Evolutionary conservation across 2,329 filamentous ascomycete species (phyloP).

Genomic region (Alternaria metachromatica): DNA sequence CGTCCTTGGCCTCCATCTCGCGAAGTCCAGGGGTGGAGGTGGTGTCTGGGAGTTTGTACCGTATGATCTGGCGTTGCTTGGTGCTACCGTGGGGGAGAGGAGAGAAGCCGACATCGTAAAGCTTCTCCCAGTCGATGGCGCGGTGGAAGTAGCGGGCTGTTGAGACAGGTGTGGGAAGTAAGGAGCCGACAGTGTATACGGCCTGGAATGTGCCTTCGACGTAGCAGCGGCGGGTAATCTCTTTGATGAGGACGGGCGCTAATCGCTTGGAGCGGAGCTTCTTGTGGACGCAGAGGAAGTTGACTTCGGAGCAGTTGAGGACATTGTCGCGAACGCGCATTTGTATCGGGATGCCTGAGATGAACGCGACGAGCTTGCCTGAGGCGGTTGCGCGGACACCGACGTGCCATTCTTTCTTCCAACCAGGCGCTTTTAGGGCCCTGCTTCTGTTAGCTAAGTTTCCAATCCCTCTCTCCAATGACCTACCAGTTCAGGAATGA

Average conservation of each 20-base stretch:
- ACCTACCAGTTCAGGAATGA: constrained; percentile 86
- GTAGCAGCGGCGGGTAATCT: constrained; percentile 93
- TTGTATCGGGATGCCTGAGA: constrained; percentile 87
- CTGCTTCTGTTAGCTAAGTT: constrained; percentile 52
- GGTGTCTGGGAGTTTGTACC: constrained; percentile 79
- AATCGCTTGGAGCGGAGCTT: constrained; percentile 93
- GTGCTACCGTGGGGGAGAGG: constrained; percentile 84
- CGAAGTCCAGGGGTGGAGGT: constrained; percentile 79
- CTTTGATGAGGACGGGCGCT: constrained; percentile 93
- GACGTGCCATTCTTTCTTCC: constrained; percentile 93
- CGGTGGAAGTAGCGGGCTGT: constrained; percentile 97
- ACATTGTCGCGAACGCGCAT: constrained; percentile 79
- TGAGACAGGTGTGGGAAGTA: constrained; percentile 89
- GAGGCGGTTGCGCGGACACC: constrained; percentile 86
- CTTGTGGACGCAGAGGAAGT: constrained; percentile 98
- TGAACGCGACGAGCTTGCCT: constrained; percentile 90
- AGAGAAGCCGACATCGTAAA: constrained; percentile 94
- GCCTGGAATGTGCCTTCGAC: constrained; percentile 88
- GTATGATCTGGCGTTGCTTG: constrained; percentile 81
- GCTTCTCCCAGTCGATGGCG: constrained; percentile 92
- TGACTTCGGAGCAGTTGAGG: constrained; percentile 87
- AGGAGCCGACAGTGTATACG: constrained; percentile 91
- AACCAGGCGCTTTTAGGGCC: constrained; percentile 93
- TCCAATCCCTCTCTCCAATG: background rate
- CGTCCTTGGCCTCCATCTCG: constrained; percentile 78